A percentile compares a stretch with the other conserved stretches of the same genome.
phyloP scores from a whole-genome alignment of 352 stramenopile species.

The Pythium insidiosum region DNA sequence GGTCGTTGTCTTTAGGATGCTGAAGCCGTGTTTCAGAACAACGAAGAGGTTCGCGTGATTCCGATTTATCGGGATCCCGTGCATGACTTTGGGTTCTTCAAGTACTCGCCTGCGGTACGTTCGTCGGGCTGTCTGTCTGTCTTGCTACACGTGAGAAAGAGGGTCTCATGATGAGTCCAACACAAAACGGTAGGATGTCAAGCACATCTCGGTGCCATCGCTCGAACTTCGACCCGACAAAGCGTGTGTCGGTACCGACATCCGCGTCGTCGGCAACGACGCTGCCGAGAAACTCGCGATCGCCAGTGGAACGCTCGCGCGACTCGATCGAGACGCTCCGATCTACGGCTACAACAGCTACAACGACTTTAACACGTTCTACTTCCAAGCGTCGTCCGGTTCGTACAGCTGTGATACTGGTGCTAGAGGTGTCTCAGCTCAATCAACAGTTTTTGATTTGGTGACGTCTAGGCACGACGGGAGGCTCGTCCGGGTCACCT shows the following conservation, averaged over 20 bases:
- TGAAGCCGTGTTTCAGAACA: constrained; percentile 91
- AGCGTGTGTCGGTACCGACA: constrained; percentile 87
- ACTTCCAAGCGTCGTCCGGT: constrained; percentile 85
- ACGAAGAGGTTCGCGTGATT: constrained; percentile 89
- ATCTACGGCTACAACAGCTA: constrained; percentile 88
- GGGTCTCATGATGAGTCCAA: background rate
- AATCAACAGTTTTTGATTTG: no score
- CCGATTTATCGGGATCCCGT: constrained; percentile 90
- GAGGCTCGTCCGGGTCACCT: constrained; percentile 84
- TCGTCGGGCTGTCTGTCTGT: no score
- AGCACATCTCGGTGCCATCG: constrained; percentile 74
- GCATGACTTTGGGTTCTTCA: constrained; percentile 92
- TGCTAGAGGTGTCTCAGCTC: no score
- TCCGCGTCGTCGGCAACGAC: constrained; percentile 91
- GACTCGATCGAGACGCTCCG: constrained; percentile 86
- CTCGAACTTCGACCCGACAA: constrained; percentile 76
- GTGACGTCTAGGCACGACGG: constrained; percentile 43
- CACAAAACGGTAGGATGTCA: constrained; percentile 48
- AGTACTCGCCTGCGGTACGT: constrained; percentile 76
- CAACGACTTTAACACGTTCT: constrained; percentile 94
- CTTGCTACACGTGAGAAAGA: no score
- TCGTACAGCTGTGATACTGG: no score
- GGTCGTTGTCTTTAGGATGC: constrained; percentile 40
- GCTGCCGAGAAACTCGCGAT: constrained; percentile 90
- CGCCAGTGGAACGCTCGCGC: constrained; percentile 85